Conservation (phyloP, 768 basidiomycete genomes). For the Suillus fuscotomentosus region DNA sequence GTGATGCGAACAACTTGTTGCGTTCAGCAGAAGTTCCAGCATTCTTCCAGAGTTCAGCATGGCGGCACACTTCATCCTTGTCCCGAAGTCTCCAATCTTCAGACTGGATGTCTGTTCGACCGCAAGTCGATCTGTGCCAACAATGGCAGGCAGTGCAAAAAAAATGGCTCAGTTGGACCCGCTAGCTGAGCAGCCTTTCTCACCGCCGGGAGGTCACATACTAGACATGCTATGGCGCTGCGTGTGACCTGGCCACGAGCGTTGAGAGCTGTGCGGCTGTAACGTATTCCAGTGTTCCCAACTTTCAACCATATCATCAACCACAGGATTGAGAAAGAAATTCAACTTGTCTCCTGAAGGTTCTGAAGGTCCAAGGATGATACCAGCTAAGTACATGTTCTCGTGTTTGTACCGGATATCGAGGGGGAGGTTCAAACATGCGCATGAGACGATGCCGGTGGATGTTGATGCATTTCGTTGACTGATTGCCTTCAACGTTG, state of each 20-base stretch:
- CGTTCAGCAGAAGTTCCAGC: background rate
- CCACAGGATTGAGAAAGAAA: constrained; percentile 26
- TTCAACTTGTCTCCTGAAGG: constrained; percentile 25
- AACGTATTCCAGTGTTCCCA: background rate
- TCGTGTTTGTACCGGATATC: too few species aligned
- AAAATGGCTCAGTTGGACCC: too few species aligned
- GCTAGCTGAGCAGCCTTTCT: constrained; percentile 28
- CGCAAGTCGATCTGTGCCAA: background rate
- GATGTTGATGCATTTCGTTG: too few species aligned
- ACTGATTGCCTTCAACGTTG: constrained; percentile 24
- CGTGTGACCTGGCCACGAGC: background rate
- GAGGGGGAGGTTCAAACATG: too few species aligned
- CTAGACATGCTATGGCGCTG: constrained; percentile 17
- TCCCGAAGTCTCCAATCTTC: constrained; percentile 1
- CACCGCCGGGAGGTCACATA: constrained; percentile 32
- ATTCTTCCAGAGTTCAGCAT: background rate
- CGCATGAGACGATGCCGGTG: too few species aligned
- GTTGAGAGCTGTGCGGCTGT: constrained; percentile 12
- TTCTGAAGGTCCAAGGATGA: background rate
- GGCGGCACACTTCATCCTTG: background rate
- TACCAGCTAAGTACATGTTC: too few species aligned
- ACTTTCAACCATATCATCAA: constrained; percentile 24
- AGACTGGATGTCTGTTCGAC: constrained; percentile 3
- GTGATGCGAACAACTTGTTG: background rate
- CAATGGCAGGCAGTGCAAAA: too few species aligned